A percentile compares a stretch with the other conserved stretches of the same genome.
These are phyloP conservation scores for Darksidea phi DNA, from an alignment of 495 filamentous ascomycete genomes.

Conservation along the genomic window DNA sequence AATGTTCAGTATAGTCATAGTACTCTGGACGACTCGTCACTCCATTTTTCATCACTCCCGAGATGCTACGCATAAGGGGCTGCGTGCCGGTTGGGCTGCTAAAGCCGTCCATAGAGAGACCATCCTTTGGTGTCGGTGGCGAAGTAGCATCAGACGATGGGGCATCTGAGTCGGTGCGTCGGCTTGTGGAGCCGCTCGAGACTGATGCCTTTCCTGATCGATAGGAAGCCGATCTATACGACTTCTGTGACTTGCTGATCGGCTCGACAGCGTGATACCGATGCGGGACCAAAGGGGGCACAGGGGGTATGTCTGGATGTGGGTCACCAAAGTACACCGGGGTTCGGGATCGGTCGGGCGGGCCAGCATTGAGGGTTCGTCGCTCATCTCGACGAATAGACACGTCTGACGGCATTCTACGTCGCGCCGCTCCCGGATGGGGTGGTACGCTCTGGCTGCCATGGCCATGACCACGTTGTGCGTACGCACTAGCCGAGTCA, in stretches of 20 bases:
- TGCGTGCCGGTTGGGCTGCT: slow-evolving; percentile 30
- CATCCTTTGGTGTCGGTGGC: slow-evolving; percentile 39
- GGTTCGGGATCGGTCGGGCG: slow-evolving; percentile 7
- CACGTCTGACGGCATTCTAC: slow-evolving; percentile 12
- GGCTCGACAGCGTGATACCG: slow-evolving; percentile 17
- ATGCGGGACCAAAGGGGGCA: slow-evolving; percentile 12
- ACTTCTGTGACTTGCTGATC: not conserved
- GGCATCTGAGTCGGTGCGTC: slow-evolving; percentile 30
- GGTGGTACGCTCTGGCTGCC: not conserved
- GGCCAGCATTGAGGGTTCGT: not conserved
- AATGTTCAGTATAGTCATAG: slow-evolving; percentile 37
- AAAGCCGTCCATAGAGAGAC: slow-evolving; percentile 32
- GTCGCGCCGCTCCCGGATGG: not conserved
- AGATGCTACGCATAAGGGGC: not conserved
- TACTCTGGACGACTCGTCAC: slow-evolving; percentile 16
- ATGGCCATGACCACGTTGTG: slow-evolving; percentile 11
- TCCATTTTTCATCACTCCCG: slow-evolving; percentile 1
- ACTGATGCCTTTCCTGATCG: slow-evolving; percentile 19
- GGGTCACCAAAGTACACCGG: slow-evolving; percentile 1
- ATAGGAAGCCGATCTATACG: not conserved
- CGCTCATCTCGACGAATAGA: slow-evolving; percentile 24
- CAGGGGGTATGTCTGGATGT: slow-evolving; percentile 8
- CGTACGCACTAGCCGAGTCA: slow-evolving; percentile 18
- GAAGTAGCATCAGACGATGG: slow-evolving; percentile 41
- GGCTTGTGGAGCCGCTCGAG: slow-evolving; percentile 27